Base-by-base conservation (phyloP, 192 early-diverging fungal genomes). In the Paraglomus brasilianum region DNA sequence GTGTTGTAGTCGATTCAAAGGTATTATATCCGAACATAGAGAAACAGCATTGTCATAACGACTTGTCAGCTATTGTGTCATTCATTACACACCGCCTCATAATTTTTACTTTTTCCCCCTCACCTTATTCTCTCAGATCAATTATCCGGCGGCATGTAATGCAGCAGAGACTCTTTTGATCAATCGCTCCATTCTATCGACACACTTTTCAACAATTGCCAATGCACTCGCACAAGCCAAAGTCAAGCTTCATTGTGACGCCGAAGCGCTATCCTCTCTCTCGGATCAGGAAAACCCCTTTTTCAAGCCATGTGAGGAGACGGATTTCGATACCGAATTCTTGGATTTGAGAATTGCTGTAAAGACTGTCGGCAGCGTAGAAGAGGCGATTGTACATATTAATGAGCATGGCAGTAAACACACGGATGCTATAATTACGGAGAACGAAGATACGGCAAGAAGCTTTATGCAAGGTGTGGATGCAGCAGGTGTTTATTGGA, bases 401-500 rank as follows among this genome's bases (percentile, higher is more conserved):
- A 97, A 97, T 77, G 77, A 87, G 19, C 93, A 94, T 72, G 93
- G 95, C 7, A 91, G 88, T 30, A 94, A 97, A 77, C 97, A 99
- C 75, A 99, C 97, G 2, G 97, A 99, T 72, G 83, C 83, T 15
- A 99, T 99, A 68, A 82, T 99, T 24, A 96, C 97, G 6, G 90
- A 94, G 74, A 76, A 82, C 64, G 79, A 82, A 61, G 73, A 73
- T 1, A 80, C 73, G 36, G 95, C 95, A 1, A 85, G 95, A 58
- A 75, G 71, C 61, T 99, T 97, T 73, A 93, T 99, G 95, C 82
- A 84, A 7, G 78, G 86, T 21, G 95, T 99, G 5, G 97, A 99
- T 77, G 90, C 96, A 1, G 95, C 97, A n/a, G 97, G 95, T 14
- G 94, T 95, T 24, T 99, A 92, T 79, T 96, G 93, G 92, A 99